Evolutionary conservation across 352 stramenopile genomes (phyloP), one percentile per base, ranked within the genome.

Genomic region (Thalassiosira hispida): DNA sequence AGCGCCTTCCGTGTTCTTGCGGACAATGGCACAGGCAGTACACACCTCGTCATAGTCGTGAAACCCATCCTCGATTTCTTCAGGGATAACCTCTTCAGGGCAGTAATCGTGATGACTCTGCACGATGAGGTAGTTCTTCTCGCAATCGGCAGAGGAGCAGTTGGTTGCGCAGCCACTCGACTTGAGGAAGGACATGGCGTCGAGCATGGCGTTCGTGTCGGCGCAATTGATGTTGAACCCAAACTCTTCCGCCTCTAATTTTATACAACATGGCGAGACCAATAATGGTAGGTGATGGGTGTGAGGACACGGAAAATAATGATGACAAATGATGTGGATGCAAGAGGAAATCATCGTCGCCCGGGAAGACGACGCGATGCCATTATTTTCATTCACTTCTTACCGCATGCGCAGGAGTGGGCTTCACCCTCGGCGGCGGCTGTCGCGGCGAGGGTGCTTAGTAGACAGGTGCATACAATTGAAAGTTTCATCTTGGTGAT

Each of bases 61-160:
- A 31, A 82, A 69, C n/a, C 67, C 66, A 56, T 82, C 67, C 33
- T 82, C 68, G n/a, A 82, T 55, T 29, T 72, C 62, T 56, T 64
- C 42, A 18, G 74, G 74, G 20, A 82, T 35, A 22, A 31, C 68
- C 11, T 51, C 55, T 55, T 79, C 61, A 8, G 49, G 61, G 44
- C 75, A 83, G 47, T 76, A 75, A 53, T 83, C 75, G 33, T 83
- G 69, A 60, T 83, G 75, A 7, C 47, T 59, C 33, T 83, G 75
- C 6, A 83, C 33, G 6, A 83, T 79, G 38, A 72, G 73, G 20
- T 67, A 83, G 46, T 81, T 70, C 66, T 55, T 77, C n/a, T 56
- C 44, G 57, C 73, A 81, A 29, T 70, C 56, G 7, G 65, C 20
- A 29, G 65, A 61, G 27, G 55, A 44, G 57, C 73, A 81, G 56